These are phyloP conservation scores for Solanum appendiculatum DNA, from an alignment of 257 asterid species.

Conservation along the genomic window DNA sequence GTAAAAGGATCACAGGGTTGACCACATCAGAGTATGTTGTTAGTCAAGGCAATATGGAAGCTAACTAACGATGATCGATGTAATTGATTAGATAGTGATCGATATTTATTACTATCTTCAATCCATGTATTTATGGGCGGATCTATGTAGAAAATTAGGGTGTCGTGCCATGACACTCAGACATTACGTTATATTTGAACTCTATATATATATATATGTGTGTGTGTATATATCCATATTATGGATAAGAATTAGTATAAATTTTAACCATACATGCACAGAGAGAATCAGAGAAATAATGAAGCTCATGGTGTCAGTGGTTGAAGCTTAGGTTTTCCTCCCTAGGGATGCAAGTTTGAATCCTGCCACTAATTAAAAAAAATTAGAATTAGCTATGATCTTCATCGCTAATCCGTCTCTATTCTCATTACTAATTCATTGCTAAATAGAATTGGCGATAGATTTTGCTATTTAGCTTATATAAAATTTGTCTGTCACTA, in stretches of 20 bases:
- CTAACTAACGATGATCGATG: background rate
- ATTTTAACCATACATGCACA: background rate
- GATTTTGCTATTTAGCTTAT: no score
- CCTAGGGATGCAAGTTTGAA: background rate
- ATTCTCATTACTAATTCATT: background rate
- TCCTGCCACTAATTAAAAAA: background rate
- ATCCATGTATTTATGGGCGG: background rate
- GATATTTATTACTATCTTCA: background rate
- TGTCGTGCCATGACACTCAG: no score
- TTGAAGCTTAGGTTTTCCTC: background rate
- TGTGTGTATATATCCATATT: background rate
- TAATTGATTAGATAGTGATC: background rate
- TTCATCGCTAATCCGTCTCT: no score
- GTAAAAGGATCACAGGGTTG: background rate
- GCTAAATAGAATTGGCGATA: no score
- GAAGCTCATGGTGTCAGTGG: background rate
- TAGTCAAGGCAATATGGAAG: background rate
- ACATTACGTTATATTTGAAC: no score
- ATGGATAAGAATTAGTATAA: background rate
- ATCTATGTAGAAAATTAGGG: background rate
- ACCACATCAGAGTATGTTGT: background rate
- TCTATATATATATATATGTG: no score
- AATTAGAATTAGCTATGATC: no score
- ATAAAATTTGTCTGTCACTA: background rate
- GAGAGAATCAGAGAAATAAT: background rate